These are phyloP conservation scores for Barbarea vulgaris DNA, from an alignment of 345 rosid species.

Conservation along the genomic window DNA sequence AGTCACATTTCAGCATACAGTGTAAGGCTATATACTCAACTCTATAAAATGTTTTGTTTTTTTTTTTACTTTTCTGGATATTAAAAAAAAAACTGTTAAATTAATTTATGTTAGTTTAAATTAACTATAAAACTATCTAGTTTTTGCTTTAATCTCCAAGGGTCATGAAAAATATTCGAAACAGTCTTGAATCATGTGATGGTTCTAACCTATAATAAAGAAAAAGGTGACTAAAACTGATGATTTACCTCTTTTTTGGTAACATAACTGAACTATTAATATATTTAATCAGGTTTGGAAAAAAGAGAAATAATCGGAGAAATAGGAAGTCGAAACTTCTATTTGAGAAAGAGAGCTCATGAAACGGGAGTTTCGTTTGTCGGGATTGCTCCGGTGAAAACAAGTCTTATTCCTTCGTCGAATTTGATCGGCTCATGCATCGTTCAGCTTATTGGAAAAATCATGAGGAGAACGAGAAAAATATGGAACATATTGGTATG, in stretches of 20 bases:
- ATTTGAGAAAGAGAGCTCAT: slow-evolving; percentile 54
- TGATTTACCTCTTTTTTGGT: background rate
- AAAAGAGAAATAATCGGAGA: slow-evolving; percentile 64
- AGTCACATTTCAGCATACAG: slow-evolving; percentile 78
- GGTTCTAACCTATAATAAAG: background rate
- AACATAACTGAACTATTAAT: background rate
- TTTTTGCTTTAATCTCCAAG: slow-evolving; percentile 5
- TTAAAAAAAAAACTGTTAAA: background rate
- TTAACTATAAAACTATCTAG: slow-evolving; percentile 1
- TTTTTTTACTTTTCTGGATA: background rate
- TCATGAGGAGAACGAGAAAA: slow-evolving; percentile 55
- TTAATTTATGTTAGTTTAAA: background rate
- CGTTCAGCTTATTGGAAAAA: slow-evolving; percentile 52
- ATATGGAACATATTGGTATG: slow-evolving; percentile 70
- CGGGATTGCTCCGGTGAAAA: slow-evolving; percentile 20
- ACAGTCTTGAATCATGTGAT: background rate
- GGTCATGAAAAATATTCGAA: background rate
- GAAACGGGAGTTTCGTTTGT: slow-evolving; percentile 15
- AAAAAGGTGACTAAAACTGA: background rate
- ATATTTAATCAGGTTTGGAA: slow-evolving; percentile 60
- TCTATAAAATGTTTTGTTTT: too few species aligned
- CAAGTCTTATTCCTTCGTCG: slow-evolving; percentile 38
- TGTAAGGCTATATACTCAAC: slow-evolving; percentile 48
- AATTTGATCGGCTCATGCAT: slow-evolving; percentile 45
- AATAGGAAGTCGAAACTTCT: slow-evolving; percentile 75